Conservation (phyloP, 805 yeast species). For the Monosporozyma unispora region DNA sequence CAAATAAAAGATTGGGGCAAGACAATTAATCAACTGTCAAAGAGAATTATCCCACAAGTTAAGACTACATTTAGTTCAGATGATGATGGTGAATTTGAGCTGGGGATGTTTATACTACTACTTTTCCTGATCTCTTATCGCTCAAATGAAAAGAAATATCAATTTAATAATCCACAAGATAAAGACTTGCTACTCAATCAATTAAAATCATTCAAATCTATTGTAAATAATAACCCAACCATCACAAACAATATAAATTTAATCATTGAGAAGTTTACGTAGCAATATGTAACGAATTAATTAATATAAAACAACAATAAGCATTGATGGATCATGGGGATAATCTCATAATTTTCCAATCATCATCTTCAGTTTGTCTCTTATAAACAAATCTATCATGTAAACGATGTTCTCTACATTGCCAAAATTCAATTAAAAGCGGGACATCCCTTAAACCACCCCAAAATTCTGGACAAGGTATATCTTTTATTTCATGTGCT, state of each 20-base stretch:
- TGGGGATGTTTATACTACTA: background rate
- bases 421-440: constrained; percentile 93
- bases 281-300: background rate
- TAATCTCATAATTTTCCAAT: constrained; percentile 60
- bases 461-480: constrained; percentile 93
- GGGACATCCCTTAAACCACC: constrained; percentile 90
- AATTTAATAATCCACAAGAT: background rate
- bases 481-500: constrained; percentile 34
- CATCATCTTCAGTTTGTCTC: constrained; percentile 41
- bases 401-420: constrained; percentile 80
- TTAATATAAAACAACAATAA: no score
- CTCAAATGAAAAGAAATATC: background rate
- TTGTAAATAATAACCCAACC: background rate
- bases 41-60: background rate
- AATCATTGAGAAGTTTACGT: background rate
- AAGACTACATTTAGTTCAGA: background rate
- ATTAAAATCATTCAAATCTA: background rate
- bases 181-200: background rate
- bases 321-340: constrained; percentile 44
- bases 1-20: background rate
- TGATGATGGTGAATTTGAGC: background rate
- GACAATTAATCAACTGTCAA: background rate
- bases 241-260: background rate
- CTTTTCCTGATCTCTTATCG: background rate
- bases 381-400: constrained; percentile 80